Conservation (phyloP, 2,329 filamentous ascomycete species). For the Aspergillus sp. region DNA sequence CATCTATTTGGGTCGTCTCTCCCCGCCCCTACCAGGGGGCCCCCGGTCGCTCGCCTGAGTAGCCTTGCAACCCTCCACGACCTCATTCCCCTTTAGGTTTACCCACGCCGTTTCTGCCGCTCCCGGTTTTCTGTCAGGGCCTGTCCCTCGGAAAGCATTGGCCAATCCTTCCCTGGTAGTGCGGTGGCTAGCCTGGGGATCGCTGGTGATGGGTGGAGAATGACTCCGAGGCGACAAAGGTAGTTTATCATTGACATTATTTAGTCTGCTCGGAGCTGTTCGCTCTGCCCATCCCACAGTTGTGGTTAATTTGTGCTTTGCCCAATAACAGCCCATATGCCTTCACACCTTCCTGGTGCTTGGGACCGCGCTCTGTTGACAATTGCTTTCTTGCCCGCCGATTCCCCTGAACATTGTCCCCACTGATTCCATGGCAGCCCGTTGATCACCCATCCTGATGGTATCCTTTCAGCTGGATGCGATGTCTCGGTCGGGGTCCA, state of each 20-base stretch:
- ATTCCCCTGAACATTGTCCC: slow-evolving; percentile 7
- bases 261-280: slow-evolving; percentile 2
- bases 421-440: background rate
- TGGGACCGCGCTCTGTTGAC: background rate
- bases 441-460: slow-evolving; percentile 4
- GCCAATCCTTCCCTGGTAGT: slow-evolving; percentile 17
- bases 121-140: slow-evolving; percentile 26
- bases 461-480: background rate
- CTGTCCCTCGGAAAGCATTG: slow-evolving; percentile 19
- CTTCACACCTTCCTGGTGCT: background rate
- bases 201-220: background rate
- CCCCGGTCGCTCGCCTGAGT: no score
- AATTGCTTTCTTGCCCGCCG: slow-evolving; percentile 5
- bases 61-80: background rate
- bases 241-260: no score
- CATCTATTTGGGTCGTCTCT: no score
- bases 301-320: background rate
- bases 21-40: no score
- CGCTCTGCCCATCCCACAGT: background rate
- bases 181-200: slow-evolving; percentile 15
- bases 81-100: slow-evolving; percentile 14
- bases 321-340: background rate
- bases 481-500: no score
- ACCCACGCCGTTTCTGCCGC: slow-evolving; percentile 25
- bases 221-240: no score